A percentile compares a stretch with the other conserved stretches of the same genome.
phyloP scores from a whole-genome alignment of 176 grass and related monocot species.

The Zea mays region DNA sequence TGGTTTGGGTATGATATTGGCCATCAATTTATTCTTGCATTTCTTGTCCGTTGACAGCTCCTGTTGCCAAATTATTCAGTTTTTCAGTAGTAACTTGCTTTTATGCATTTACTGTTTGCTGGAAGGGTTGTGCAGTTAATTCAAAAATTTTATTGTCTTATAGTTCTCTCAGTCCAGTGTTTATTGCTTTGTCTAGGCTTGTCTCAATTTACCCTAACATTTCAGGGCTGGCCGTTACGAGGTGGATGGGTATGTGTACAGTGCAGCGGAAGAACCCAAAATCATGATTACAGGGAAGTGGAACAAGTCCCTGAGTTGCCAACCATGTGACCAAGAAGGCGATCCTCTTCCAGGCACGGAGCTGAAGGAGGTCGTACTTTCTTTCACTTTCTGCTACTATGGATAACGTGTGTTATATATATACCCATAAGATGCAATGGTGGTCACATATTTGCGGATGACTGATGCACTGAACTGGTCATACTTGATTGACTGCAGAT shows the following conservation, averaged over 20 bases:
- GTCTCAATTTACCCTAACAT: slow-evolving; percentile 24
- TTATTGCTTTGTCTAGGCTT: slow-evolving; percentile 3
- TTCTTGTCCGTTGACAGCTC: neutral
- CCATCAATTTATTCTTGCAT: slow-evolving; percentile 1
- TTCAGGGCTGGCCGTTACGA: slow-evolving; percentile 82
- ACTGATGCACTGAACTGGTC: neutral
- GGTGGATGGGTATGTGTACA: slow-evolving; percentile 95
- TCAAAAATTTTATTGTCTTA: neutral
- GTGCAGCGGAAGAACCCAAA: slow-evolving; percentile 88
- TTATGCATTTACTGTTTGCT: neutral
- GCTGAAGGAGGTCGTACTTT: slow-evolving; percentile 62
- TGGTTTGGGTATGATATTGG: slow-evolving; percentile 85
- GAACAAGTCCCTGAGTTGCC: slow-evolving; percentile 79
- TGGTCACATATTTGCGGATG: neutral
- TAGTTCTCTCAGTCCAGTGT: neutral
- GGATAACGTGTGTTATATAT: slow-evolving; percentile 3
- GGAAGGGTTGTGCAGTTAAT: neutral
- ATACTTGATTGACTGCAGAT: slow-evolving; percentile 46
- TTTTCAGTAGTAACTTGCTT: neutral
- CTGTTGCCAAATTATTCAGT: neutral
- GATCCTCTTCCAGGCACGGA: slow-evolving; percentile 80
- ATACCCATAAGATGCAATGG: neutral
- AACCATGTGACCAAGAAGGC: slow-evolving; percentile 91
- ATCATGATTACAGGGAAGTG: slow-evolving; percentile 92
- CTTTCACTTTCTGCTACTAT: neutral